Conservation (phyloP, 768 basidiomycete species). For the Tulasnella sp. region DNA sequence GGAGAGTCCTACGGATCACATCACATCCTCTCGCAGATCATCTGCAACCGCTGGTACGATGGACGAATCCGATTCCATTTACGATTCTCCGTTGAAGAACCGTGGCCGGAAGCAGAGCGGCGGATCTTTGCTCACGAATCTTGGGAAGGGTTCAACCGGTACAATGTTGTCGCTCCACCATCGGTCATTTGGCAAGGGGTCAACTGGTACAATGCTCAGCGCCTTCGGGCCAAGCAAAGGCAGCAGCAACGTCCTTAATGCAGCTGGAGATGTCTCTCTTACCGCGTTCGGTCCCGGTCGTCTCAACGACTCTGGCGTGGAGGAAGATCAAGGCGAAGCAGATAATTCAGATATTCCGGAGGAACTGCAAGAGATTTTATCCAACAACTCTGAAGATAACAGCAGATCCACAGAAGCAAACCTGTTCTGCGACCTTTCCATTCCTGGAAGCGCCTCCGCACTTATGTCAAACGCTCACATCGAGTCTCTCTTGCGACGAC, state of each 20-base stretch:
- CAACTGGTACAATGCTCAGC: conserved; percentile 25
- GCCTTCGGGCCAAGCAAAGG: background rate
- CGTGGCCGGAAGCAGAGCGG: conserved; percentile 18
- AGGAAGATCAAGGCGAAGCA: background rate
- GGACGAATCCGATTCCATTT: background rate
- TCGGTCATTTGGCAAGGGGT: conserved; percentile 17
- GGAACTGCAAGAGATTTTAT: conserved; percentile 68
- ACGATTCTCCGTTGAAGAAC: conserved; percentile 27
- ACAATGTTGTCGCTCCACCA: background rate
- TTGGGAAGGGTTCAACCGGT: conserved; percentile 11
- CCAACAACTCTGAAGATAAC: conserved; percentile 41
- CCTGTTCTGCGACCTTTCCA: conserved; percentile 25
- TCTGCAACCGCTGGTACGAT: background rate
- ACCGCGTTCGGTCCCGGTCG: background rate
- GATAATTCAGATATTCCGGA: conserved; percentile 82
- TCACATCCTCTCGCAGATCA: conserved; percentile 5
- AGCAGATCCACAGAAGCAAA: background rate
- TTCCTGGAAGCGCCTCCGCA: conserved; percentile 26
- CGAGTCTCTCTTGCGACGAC: conserved; percentile 10
- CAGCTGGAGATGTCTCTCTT: background rate
- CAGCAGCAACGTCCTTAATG: background rate
- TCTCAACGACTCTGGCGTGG: background rate
- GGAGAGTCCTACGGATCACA: background rate
- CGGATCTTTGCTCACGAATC: background rate
- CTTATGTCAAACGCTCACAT: conserved; percentile 18